These are phyloP conservation scores for Alnus rubra DNA, from an alignment of 306 rosid species.

Conservation along the genomic window DNA sequence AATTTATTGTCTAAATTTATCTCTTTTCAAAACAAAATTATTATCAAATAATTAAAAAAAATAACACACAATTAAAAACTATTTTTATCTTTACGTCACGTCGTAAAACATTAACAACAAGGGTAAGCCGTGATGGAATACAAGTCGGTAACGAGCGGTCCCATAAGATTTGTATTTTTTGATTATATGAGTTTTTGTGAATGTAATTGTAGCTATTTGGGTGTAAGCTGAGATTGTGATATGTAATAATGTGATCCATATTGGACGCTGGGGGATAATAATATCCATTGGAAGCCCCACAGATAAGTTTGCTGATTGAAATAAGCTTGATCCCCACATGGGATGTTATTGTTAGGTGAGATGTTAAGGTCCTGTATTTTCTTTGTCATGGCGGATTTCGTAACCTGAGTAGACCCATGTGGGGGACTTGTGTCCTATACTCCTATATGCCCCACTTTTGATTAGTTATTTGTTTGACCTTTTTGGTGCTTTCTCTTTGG, in stretches of 20 bases:
- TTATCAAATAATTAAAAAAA: too few species aligned
- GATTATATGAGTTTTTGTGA: not conserved
- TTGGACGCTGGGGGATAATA: not conserved
- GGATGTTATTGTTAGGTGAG: not conserved
- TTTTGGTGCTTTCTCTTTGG: not conserved
- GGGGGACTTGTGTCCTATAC: not conserved
- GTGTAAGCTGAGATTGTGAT: not conserved
- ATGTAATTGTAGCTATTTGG: not conserved
- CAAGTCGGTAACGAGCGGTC: not conserved
- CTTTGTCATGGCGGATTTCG: too few species aligned
- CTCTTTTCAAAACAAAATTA: too few species aligned
- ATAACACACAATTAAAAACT: too few species aligned
- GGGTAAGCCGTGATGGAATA: too few species aligned
- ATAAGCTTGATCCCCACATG: not conserved
- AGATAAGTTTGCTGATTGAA: not conserved
- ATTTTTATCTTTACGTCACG: too few species aligned
- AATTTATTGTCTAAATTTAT: too few species aligned
- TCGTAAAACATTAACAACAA: too few species aligned
- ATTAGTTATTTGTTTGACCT: not conserved
- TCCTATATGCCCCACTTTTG: constrained; percentile 8
- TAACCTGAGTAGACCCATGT: too few species aligned
- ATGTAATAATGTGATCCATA: constrained; percentile 1
- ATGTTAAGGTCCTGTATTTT: not conserved
- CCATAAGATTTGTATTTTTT: not conserved
- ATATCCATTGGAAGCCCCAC: not conserved